phyloP scores from a whole-genome alignment of 441 rosid species.

The Adansonia grandidieri region DNA sequence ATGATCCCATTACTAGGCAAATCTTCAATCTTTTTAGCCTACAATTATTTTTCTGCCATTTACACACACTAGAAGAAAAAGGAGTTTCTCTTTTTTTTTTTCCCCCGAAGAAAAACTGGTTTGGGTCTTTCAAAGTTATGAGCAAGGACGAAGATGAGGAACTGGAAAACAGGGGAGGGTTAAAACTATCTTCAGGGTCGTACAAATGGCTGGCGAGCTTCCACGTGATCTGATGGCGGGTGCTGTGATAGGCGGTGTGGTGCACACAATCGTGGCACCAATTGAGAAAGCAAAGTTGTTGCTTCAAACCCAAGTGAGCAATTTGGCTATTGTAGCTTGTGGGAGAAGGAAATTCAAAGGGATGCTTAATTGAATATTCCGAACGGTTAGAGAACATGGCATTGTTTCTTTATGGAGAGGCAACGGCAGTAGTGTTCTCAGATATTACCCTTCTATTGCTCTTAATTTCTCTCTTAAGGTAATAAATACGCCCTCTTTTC shows the following conservation, averaged over 20 bases:
- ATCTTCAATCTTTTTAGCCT: background rate
- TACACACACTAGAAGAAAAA: slow-evolving; percentile 9
- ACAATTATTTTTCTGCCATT: background rate
- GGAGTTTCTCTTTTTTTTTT: background rate
- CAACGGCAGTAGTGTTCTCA: slow-evolving; percentile 88
- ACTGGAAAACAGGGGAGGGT: slow-evolving; percentile 37
- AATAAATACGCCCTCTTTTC: background rate
- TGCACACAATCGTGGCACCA: slow-evolving; percentile 96
- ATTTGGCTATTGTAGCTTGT: slow-evolving; percentile 62
- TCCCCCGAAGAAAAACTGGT: background rate
- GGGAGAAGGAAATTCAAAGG: slow-evolving; percentile 78
- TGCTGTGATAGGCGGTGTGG: slow-evolving; percentile 88
- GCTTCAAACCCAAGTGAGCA: slow-evolving; percentile 94
- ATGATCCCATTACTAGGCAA: background rate
- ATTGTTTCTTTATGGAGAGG: slow-evolving; percentile 91
- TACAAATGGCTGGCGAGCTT: slow-evolving; percentile 55
- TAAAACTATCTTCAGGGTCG: slow-evolving; percentile 26
- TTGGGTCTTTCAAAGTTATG: slow-evolving; percentile 35
- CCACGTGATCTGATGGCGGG: slow-evolving; percentile 86
- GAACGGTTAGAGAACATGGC: slow-evolving; percentile 85
- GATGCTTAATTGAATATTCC: slow-evolving; percentile 82
- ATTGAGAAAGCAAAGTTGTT: slow-evolving; percentile 87
- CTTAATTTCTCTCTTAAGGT: slow-evolving; percentile 96
- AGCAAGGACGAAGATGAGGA: slow-evolving; percentile 56
- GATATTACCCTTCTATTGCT: slow-evolving; percentile 96